Base-by-base conservation (phyloP, 2,329 filamentous ascomycete species). In the Alternaria consortialis region DNA sequence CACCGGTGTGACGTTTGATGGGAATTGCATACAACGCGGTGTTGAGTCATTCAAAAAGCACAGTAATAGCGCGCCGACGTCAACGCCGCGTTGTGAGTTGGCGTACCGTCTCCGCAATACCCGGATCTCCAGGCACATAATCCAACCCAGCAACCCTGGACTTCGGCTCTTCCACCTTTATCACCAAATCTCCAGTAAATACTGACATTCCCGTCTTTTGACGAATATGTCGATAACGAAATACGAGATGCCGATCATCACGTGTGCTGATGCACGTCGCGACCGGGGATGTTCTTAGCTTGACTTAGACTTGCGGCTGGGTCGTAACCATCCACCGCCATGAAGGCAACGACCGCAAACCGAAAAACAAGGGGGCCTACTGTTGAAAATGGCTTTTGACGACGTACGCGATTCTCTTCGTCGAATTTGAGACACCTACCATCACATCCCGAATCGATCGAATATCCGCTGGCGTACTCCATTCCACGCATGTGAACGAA, bases 241-340 rank as follows among this genome's bases (percentile, higher is more conserved):
- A 31, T 29, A 54, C 56, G 47, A 36, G 58, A 37, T 51, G 57
- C 25, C 20, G 64, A 62, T 50, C 39, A 53, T 67, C 62, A 43
- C 74, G 75, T 74, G 74, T 75, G 70, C 72, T 67, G 60, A 62
- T 71, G 72, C 68, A 67, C 56, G 62, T 62, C 59, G 63, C 56
- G 53, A 43, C 53, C 62, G 58, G 59, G 64, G 52, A 50, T 50
- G 23, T 13, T 47, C 51, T 65, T 69, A 65, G 66, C 68, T 65
- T 62, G 42, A 55, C 51, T 55, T 46, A 59, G 59, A 53, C 57
- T 51, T 58, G 63, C 60, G 62, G 68, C 59, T 53, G 50, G 65
- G 20, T 53, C 64, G 62, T 60, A 44, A 69, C 65, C 43, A 58
- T 54, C 37, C 60, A 63, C 62, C 53, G 53, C 27, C 32, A 36